These are phyloP conservation scores for Andrographis paniculata DNA, from an alignment of 305 asterid species.

Conservation along the genomic window DNA sequence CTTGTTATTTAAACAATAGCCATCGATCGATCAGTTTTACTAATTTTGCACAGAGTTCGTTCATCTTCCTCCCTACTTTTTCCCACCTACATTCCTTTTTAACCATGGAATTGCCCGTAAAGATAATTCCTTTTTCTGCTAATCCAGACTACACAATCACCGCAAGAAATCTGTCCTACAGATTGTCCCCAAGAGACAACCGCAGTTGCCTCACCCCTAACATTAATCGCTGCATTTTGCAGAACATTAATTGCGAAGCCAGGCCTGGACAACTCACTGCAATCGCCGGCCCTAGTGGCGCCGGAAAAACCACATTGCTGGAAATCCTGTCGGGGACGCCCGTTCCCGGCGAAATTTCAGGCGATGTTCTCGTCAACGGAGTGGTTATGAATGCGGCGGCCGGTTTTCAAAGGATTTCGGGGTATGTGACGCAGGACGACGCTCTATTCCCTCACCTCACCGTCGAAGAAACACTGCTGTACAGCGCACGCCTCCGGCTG, in stretches of 20 bases:
- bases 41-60: too few relatives aligned
- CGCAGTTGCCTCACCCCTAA: too few relatives aligned
- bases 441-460: constrained; percentile 68
- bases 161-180: too few relatives aligned
- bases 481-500: constrained; percentile 57
- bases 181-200: too few relatives aligned
- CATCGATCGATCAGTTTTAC: too few relatives aligned
- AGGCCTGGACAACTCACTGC: constrained; percentile 70
- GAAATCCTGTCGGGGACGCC: constrained; percentile 64
- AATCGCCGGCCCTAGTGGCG: constrained; percentile 93
- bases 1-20: too few relatives aligned
- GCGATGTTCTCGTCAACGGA: constrained; percentile 44
- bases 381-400: constrained; percentile 30
- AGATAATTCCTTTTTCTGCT: too few relatives aligned
- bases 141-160: too few relatives aligned
- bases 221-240: background rate
- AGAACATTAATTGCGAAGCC: constrained; percentile 54
- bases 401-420: constrained; percentile 40
- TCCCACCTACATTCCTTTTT: too few relatives aligned
- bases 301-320: constrained; percentile 77
- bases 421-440: constrained; percentile 71
- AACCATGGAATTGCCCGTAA: too few relatives aligned
- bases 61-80: too few relatives aligned
- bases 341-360: constrained; percentile 30
- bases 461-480: constrained; percentile 61